These are phyloP conservation scores for Tricholoma furcatifolium DNA, from an alignment of 768 basidiomycete genomes.

Conservation along the genomic window DNA sequence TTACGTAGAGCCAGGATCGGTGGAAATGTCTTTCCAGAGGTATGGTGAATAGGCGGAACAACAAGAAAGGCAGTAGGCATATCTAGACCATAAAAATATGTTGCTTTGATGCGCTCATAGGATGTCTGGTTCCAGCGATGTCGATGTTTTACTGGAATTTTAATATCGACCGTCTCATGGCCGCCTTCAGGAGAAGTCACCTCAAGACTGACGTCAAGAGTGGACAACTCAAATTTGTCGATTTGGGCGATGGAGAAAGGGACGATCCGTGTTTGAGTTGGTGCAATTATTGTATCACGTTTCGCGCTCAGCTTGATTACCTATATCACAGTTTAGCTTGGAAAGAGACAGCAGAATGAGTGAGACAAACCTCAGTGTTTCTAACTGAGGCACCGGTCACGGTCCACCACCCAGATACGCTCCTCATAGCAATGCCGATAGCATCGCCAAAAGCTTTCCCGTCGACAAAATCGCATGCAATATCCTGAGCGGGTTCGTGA, in stretches of 20 bases:
- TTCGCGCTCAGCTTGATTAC: slow-evolving; percentile 28
- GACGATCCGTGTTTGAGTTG: slow-evolving; percentile 61
- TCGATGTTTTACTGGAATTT: slow-evolving; percentile 46
- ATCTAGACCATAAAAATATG: slow-evolving; percentile 55
- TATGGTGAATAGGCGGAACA: slow-evolving; percentile 49
- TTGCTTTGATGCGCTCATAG: slow-evolving; percentile 44
- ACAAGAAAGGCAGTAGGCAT: slow-evolving; percentile 58
- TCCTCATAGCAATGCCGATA: slow-evolving; percentile 63
- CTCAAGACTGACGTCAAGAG: slow-evolving; percentile 37
- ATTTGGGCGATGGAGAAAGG: slow-evolving; percentile 50
- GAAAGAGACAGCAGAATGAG: neutral
- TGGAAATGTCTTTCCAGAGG: slow-evolving; percentile 30
- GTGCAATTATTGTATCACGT: slow-evolving; percentile 42
- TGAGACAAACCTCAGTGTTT: slow-evolving; percentile 12
- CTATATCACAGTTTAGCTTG: slow-evolving; percentile 13
- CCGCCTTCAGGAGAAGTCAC: slow-evolving; percentile 27
- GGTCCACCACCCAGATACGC: slow-evolving; percentile 55
- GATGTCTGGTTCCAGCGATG: slow-evolving; percentile 35
- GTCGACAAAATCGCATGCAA: slow-evolving; percentile 68
- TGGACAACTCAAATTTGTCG: slow-evolving; percentile 28
- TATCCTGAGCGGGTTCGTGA: slow-evolving; percentile 50
- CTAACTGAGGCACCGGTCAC: slow-evolving; percentile 28
- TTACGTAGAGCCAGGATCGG: slow-evolving; percentile 67
- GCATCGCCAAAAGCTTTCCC: slow-evolving; percentile 75
- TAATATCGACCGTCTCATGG: slow-evolving; percentile 28